phyloP scores from a whole-genome alignment of 1,284 basidiomycete genomes.

The Paramarasmius palmivorus region DNA sequence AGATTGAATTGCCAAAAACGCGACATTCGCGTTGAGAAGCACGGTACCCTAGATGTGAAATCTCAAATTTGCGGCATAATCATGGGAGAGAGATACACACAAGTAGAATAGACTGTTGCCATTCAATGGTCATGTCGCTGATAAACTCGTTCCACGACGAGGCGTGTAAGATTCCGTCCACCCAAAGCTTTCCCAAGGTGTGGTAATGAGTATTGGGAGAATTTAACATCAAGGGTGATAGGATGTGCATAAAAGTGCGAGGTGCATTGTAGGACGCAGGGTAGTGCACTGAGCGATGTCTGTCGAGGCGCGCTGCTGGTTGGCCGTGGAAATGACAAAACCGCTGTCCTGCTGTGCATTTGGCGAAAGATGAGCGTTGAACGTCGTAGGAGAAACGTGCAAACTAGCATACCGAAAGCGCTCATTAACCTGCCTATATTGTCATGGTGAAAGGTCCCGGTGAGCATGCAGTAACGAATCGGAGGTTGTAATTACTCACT shows the following conservation, averaged over 20 bases:
- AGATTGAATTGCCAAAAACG: slow-evolving; percentile 39
- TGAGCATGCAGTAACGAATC: too few species aligned
- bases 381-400: too few species aligned
- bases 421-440: too few species aligned
- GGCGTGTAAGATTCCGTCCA: slow-evolving; percentile 39
- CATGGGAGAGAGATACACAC: slow-evolving; percentile 35
- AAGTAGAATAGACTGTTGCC: slow-evolving; percentile 50
- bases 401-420: too few species aligned
- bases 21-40: slow-evolving; percentile 42
- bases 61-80: too few species aligned
- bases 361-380: too few species aligned
- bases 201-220: slow-evolving; percentile 39
- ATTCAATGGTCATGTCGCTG: slow-evolving; percentile 44
- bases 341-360: too few species aligned
- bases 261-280: slow-evolving; percentile 15
- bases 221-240: slow-evolving; percentile 39
- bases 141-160: slow-evolving; percentile 42
- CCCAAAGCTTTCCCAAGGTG: slow-evolving; percentile 35
- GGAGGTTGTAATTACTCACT: too few species aligned
- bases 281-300: slow-evolving; percentile 43
- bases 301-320: slow-evolving; percentile 47
- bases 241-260: slow-evolving; percentile 18
- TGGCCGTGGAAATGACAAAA: slow-evolving; percentile 56
- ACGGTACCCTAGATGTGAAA: slow-evolving; percentile 39
- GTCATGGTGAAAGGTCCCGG: too few species aligned